phyloP scores from a whole-genome alignment of 305 asterid species.

The Fraxinus baroniana region DNA sequence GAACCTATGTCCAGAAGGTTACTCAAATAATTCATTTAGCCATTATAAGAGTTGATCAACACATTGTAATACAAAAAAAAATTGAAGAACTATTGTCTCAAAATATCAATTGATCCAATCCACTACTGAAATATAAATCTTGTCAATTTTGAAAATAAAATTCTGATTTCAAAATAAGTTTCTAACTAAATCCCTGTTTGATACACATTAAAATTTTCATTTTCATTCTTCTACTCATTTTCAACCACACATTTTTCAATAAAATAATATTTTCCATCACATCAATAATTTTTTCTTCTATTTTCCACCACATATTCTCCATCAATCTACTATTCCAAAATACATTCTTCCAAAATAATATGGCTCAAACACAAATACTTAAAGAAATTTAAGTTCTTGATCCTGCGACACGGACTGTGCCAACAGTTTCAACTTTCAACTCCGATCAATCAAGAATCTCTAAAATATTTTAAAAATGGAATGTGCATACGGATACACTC shows the following conservation, averaged over 20 bases:
- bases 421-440: not conserved
- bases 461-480: too few species aligned
- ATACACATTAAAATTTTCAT: too few species aligned
- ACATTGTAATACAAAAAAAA: not conserved
- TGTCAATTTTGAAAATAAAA: not conserved
- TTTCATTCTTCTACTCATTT: too few species aligned
- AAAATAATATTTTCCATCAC: too few species aligned
- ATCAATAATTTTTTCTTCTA: too few species aligned
- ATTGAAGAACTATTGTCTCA: not conserved
- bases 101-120: not conserved
- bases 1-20: not conserved
- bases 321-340: too few species aligned
- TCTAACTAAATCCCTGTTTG: not conserved
- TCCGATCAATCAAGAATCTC: not conserved
- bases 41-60: not conserved
- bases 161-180: not conserved
- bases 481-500: not conserved
- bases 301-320: too few species aligned
- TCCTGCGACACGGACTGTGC: not conserved
- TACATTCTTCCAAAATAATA: too few species aligned
- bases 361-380: too few species aligned
- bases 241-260: too few species aligned
- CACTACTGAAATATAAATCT: not conserved
- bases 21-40: not conserved
- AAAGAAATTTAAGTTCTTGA: not conserved